Conservation (phyloP, 306 rosid genomes). For the Vicia villosa region DNA sequence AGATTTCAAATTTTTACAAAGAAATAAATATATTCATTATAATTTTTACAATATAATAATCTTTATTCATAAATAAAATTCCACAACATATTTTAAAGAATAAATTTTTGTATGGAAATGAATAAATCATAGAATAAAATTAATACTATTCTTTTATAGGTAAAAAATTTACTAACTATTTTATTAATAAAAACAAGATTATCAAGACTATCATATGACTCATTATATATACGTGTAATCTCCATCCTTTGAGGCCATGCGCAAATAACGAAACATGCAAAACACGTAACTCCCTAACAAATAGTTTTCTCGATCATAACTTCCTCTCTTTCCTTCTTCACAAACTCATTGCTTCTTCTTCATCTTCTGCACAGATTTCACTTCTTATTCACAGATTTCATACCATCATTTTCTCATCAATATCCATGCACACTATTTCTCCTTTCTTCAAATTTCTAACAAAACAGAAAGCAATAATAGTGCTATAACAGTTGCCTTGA, state of each 20-base stretch:
- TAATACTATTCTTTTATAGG: too few species aligned
- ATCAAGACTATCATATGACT: too few species aligned
- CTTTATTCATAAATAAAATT: too few species aligned
- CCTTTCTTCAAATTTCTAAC: background rate
- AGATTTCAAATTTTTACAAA: too few species aligned
- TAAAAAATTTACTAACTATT: too few species aligned
- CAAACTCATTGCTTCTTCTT: background rate
- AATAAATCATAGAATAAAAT: too few species aligned
- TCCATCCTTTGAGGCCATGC: background rate
- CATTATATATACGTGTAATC: background rate
- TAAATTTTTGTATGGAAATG: too few species aligned
- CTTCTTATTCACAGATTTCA: constrained; percentile 31
- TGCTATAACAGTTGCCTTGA: background rate
- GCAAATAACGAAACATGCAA: background rate
- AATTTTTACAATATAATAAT: too few species aligned
- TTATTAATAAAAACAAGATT: too few species aligned
- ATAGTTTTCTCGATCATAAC: background rate
- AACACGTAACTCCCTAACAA: background rate
- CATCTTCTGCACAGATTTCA: constrained; percentile 3
- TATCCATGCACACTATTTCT: constrained; percentile 13
- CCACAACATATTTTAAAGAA: too few species aligned
- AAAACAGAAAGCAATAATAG: background rate
- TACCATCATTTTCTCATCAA: constrained; percentile 3
- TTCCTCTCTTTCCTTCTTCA: background rate
- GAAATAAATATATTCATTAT: too few species aligned